Base-by-base conservation (phyloP, 768 basidiomycete genomes). In the Boletus speciosus region DNA sequence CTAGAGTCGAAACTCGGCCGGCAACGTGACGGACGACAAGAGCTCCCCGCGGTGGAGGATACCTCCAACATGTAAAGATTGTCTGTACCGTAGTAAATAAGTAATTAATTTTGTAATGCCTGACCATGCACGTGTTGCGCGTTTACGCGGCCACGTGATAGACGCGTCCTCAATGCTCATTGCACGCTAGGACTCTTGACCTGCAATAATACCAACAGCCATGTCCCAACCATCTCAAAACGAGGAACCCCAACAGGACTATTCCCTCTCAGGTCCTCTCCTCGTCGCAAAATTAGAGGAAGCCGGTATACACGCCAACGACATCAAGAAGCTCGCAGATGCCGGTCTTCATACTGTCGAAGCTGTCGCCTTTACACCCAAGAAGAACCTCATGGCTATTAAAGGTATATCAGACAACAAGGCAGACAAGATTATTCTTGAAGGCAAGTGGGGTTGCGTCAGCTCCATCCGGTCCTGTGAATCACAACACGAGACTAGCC, bases 401-500 rank as follows among this genome's bases (percentile, higher is more conserved):
- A 98, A 98, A 71, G 97, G 97, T 10, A 97, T 99, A 44, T 94
- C 93, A 25, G 97, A 99, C 61, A 81, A 86, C 58, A 99, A 98
- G 68, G 97, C 97, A 2, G 97, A 99, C 69, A 98, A 94, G 76
- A 97, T 99, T 53, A 72, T 98, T 27, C 73, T 78, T 14, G 93
- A 96, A 78, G 97, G 97, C 92, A 54, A 58, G 81, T 68, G 21
- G 6, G 41, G 6, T 23, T 36, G 15, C 23, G 8, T 21, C 42
- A 36, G 32, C 42, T 49, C 49, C 39, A 47, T 42, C 34, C 31
- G 8, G 7, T 29, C 49, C 38, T 35, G 40, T 52, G 42, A 55
- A 49, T 58, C 44, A 53, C 45, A 56, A 36, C 57, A 27, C 54
- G 45, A 41, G 34, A 48, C 46, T 52, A 98, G 96, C 94, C 4